These are phyloP conservation scores for Mucor racemosus DNA, from an alignment of 371 early-diverging fungal genomes.

Conservation along the genomic window DNA sequence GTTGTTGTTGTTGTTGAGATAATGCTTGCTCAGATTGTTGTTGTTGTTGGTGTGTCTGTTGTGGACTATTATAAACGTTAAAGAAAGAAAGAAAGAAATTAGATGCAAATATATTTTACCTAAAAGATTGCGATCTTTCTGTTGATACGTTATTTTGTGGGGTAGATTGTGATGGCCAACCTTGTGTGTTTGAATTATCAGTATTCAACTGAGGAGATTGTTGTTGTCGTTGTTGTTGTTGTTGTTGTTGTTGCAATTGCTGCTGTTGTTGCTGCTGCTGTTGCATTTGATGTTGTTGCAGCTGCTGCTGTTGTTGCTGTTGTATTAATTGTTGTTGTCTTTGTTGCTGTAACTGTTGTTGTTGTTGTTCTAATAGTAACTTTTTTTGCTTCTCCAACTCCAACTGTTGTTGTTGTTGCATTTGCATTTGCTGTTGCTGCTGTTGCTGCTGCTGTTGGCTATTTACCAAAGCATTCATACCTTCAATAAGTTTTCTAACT, in stretches of 20 bases:
- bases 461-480: slow-evolving; percentile 53
- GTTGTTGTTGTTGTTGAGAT: background rate
- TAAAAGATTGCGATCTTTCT: slow-evolving; percentile 2
- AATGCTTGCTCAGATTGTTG: background rate
- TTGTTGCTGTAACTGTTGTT: slow-evolving; percentile 2
- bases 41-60: slow-evolving; percentile 11
- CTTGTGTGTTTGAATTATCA: background rate
- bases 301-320: slow-evolving; percentile 12
- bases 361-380: slow-evolving; percentile 3
- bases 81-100: background rate
- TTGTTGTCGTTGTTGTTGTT: slow-evolving; percentile 10
- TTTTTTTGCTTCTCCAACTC: slow-evolving; percentile 4
- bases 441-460: slow-evolving; percentile 26
- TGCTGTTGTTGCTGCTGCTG: slow-evolving; percentile 25
- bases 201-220: background rate
- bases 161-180: slow-evolving; percentile 2
- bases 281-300: no score
- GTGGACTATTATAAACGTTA: background rate
- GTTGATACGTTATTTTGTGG: background rate
- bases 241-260: slow-evolving; percentile 13
- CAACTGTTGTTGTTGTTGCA: slow-evolving; percentile 13
- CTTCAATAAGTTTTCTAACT: slow-evolving; percentile 56
- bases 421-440: slow-evolving; percentile 13
- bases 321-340: slow-evolving; percentile 17
- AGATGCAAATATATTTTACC: background rate